Evolutionary conservation across 129 eudicot genomes (phyloP).

Genomic region (Helianthus annuus): DNA sequence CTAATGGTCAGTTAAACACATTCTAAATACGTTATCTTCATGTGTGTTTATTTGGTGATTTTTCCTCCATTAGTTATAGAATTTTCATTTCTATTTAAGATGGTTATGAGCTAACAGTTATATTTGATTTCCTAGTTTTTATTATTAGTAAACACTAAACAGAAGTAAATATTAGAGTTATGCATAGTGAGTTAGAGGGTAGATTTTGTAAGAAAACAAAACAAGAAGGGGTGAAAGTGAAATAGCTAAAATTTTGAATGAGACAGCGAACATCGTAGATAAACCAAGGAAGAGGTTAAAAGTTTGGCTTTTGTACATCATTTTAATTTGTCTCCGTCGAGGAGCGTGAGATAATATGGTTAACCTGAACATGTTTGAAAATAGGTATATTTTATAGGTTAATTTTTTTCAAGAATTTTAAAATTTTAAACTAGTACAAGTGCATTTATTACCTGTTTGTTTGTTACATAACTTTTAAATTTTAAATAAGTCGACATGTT

Average conservation of each 20-base stretch:
- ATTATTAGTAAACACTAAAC: neutral
- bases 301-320: neutral
- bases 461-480: no score
- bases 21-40: neutral
- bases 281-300: neutral
- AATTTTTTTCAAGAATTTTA: no score
- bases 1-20: no score
- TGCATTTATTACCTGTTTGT: no score
- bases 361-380: no score
- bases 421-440: no score
- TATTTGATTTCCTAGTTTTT: neutral
- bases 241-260: neutral
- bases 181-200: neutral
- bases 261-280: neutral
- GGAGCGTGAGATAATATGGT: neutral
- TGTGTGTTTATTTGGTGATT: neutral
- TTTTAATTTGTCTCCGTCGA: constrained; percentile 11
- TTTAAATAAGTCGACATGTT: no score
- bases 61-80: neutral
- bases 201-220: neutral
- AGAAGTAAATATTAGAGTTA: neutral
- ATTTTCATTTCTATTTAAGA: neutral
- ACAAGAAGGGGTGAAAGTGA: neutral
- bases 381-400: no score
- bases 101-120: no score